Evolutionary conservation across 116 monocot genomes (phyloP), one percentile per base, ranked within the genome.

Genomic region (Dioscorea cayenensis): DNA sequence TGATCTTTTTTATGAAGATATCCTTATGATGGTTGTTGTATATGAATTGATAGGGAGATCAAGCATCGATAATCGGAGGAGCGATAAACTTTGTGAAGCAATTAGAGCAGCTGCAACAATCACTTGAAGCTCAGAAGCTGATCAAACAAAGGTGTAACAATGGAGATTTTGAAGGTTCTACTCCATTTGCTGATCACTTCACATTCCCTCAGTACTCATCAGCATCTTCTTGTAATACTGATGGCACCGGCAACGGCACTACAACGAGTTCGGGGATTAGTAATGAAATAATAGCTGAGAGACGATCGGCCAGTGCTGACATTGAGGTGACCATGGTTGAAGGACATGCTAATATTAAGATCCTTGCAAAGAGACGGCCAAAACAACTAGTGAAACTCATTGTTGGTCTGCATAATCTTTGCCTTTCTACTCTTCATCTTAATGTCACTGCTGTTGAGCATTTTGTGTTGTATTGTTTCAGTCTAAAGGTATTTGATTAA

Each of bases 61-160:
- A 89, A 70, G 89, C 89, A 19, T 89, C 89, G 6, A 89, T 81
- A 36, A 72, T 89, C 6, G 85, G 89, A 21, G 85, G 89, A 5
- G 89, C 85, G 23, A 89, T 89, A 66, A 89, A 89, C 83, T 89
- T 83, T 68, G 85, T 89, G 18, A 89, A 85, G 71, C 85, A 89
- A 73, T 76, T 89, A 48, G 89, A 89, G 50, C 89, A 89, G 28
- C 73, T 80, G 23, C 83, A 85, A 32, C 89, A 85, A 71, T 85
- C 83, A 2, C 78, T 89, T 0, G 83, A 85, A 60, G 85, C 78
- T 12, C 68, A 74, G 78, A 89, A 85, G 67, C 43, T 76, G 63
- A 65, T 73, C 66, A 67, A 69, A 23, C 79, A 68, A 17, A 35
- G 66, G 13, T 23, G 20, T 21, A 27, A 67, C 2, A 25, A 69